phyloP scores from a whole-genome alignment of 129 eudicot genomes.

The Escallonia rubra region DNA sequence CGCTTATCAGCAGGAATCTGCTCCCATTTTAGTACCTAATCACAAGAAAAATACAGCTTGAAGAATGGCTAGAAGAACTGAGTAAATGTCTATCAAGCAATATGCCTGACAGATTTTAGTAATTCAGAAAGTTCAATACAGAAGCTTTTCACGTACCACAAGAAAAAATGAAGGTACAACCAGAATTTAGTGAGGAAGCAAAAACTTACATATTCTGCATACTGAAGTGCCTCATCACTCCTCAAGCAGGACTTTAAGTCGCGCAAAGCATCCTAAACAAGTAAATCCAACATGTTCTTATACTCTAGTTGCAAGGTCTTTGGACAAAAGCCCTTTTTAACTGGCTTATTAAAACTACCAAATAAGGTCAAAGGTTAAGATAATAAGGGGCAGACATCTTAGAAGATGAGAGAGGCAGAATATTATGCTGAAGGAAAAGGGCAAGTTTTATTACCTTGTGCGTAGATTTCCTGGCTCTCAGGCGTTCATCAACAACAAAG shows the following conservation, averaged over 20 bases:
- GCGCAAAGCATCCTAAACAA: constrained; percentile 64
- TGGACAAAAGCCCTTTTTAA: no score
- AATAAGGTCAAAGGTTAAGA: neutral
- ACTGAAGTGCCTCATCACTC: constrained; percentile 69
- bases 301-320: no score
- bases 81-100: neutral
- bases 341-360: no score
- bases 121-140: neutral
- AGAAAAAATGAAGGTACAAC: neutral
- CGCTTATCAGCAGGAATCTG: constrained; percentile 89
- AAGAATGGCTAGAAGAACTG: neutral
- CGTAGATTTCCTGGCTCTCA: constrained; percentile 60
- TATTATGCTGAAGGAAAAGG: neutral
- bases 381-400: neutral
- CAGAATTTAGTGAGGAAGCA: neutral
- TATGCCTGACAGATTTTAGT: neutral
- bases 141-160: no score
- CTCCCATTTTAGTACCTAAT: constrained; percentile 74
- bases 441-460: constrained; percentile 53
- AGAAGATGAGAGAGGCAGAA: neutral
- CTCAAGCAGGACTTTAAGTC: constrained; percentile 65
- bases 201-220: constrained; percentile 71
- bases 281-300: no score
- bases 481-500: constrained; percentile 90
- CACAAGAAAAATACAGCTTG: neutral